Evolutionary conservation across 257 asterid genomes (phyloP), one percentile per base, ranked within the genome.

Genomic region (Ocimum tenuiflorum): DNA sequence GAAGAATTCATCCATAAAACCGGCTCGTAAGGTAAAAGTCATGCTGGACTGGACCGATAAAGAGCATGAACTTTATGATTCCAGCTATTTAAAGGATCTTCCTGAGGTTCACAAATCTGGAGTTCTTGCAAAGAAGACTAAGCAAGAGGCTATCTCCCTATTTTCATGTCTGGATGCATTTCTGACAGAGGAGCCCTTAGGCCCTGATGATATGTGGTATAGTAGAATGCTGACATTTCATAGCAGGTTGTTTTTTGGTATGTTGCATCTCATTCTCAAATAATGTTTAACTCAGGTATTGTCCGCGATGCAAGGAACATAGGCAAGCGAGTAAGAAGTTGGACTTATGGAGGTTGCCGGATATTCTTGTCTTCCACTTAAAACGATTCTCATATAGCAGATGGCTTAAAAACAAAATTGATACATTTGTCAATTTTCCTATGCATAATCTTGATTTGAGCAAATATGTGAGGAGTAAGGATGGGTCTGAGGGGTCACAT

Each of bases 201-300:
- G 96, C 58, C 98, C 92, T 24, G 98, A 91, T 76, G 98, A 91
- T 73, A 91, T 89, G 98, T 91, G 98, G 98, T 89, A 79, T 35
- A 50, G 50, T 66, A 41, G 27, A 50, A 46, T 38, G 53, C 53
- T 18, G 55, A 33, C 12, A 78, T 14, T 27, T n/a, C n/a, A 58
- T 24, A 47, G 36, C 38, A 39, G 69, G 14, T 38, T 3, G 62
- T 20, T 70, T 35, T 10, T 75, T 36, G n/a, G 54, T 62, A 59
- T 55, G 60, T 49, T 4, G 14, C 27, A 3, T 68, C 55, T 17
- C 39, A 19, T 60, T 76, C 49, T 23, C 49, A 23, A 54, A 66
- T 50, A 46, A 12, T 42, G 3, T 43, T 69, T 27, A 61, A 46
- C 73, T 73, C 77, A 91, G 98, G 98, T 91, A 91, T 70, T 91